phyloP scores from a whole-genome alignment of 192 early-diverging fungal genomes.

The Coemansia sp. region DNA sequence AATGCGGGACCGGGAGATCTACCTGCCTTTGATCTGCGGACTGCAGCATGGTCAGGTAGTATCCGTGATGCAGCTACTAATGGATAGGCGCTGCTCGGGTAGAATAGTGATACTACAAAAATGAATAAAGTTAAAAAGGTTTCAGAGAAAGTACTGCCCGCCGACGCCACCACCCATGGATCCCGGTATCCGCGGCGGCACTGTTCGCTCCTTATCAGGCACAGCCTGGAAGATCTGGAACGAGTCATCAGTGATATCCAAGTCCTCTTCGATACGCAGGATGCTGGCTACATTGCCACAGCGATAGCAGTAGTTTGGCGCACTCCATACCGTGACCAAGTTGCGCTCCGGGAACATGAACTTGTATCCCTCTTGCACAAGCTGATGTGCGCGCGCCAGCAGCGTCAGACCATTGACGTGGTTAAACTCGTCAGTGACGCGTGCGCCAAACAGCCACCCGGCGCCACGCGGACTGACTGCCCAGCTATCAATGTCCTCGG shows the following conservation, averaged over 20 bases:
- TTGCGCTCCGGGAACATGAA: conserved; percentile 72
- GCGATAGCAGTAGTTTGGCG: conserved; percentile 97
- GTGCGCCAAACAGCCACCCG: conserved; percentile 97
- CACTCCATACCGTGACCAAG: conserved; percentile 96
- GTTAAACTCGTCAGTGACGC: conserved; percentile 97
- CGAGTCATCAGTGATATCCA: conserved; percentile 77
- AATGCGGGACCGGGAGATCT: background rate
- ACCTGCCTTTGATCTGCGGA: background rate
- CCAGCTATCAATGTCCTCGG: conserved; percentile 83
- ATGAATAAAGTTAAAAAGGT: background rate
- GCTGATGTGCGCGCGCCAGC: conserved; percentile 97
- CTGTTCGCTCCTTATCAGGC: conserved; percentile 82
- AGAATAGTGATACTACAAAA: background rate
- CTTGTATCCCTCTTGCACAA: conserved; percentile 97
- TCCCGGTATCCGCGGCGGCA: conserved; percentile 56
- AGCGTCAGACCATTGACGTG: conserved; percentile 90
- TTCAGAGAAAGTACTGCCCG: conserved; percentile 54
- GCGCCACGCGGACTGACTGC: conserved; percentile 95
- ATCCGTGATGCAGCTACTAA: background rate
- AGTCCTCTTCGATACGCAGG: conserved; percentile 63
- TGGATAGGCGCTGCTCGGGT: background rate
- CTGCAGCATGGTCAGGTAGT: background rate
- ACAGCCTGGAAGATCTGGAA: conserved; percentile 98
- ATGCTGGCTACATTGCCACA: conserved; percentile 98
- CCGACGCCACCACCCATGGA: conserved; percentile 47